Percentiles rank a stretch among this genome's conserved stretches.
Evolutionary conservation across 1,139 yeast species (phyloP).

Genomic region (Dujonia santamariae): DNA sequence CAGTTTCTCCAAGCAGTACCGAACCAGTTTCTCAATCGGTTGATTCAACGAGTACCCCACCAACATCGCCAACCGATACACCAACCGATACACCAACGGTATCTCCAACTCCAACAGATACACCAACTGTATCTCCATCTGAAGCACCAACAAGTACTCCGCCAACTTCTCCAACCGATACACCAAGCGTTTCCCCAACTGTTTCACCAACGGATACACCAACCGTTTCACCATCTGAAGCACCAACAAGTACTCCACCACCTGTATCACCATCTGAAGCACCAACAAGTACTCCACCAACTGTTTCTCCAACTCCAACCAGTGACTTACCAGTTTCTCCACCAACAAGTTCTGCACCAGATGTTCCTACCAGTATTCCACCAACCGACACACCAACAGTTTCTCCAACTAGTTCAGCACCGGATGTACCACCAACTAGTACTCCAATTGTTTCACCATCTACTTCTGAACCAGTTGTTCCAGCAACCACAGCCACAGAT

Average conservation of each 20-base stretch:
- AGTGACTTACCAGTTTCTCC: conserved; percentile 1
- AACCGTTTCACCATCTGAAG: conserved; percentile 4
- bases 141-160: conserved; percentile 4
- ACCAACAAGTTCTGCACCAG: conserved; percentile 3
- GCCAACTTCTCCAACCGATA: conserved; percentile 3
- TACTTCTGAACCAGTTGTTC: not conserved
- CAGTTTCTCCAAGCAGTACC: conserved; percentile 1
- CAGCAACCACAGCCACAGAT: conserved; percentile 1
- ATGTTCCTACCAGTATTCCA: conserved; percentile 1
- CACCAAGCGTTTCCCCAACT: conserved; percentile 8
- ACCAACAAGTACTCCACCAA: not conserved
- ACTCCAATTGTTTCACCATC: conserved; percentile 1
- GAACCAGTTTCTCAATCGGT: conserved; percentile 5
- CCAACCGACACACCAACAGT: conserved; percentile 3
- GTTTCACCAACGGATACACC: conserved; percentile 5
- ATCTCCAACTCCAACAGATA: conserved; percentile 2
- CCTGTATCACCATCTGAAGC: not conserved
- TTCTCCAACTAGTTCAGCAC: conserved; percentile 4
- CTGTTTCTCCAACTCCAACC: conserved; percentile 4
- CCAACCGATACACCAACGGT: conserved; percentile 6
- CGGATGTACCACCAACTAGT: conserved; percentile 1
- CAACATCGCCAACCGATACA: conserved; percentile 3
- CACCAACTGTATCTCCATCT: conserved; percentile 2
- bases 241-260: not conserved
- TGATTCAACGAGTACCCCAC: conserved; percentile 2